These are phyloP conservation scores for Pseudocercospora vitis DNA, from an alignment of 2,329 filamentous ascomycete species.

Conservation along the genomic window DNA sequence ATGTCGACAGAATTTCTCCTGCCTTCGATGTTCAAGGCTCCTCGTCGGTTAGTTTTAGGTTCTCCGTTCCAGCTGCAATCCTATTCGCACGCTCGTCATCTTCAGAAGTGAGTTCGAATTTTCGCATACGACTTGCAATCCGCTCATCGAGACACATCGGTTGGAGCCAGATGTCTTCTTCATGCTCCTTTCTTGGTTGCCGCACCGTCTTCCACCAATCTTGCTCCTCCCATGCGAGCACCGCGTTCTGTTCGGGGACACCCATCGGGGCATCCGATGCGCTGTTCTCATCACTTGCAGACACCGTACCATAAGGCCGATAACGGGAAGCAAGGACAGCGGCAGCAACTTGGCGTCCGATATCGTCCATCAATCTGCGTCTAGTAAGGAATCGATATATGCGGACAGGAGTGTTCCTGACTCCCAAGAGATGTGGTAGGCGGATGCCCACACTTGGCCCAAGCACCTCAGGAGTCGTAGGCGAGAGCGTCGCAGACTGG, in stretches of 20 bases:
- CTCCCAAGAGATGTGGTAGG: conserved; percentile 89
- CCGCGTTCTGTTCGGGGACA: conserved; percentile 62
- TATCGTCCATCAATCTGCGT: conserved; percentile 78
- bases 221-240: conserved; percentile 69
- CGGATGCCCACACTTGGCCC: conserved; percentile 70
- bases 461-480: conserved; percentile 67
- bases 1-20: neutral
- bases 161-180: conserved; percentile 69
- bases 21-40: neutral
- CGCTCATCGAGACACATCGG: conserved; percentile 71
- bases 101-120: conserved; percentile 68
- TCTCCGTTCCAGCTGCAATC: conserved; percentile 29
- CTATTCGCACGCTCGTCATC: conserved; percentile 66
- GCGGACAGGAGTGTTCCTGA: conserved; percentile 83
- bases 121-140: conserved; percentile 75
- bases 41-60: neutral
- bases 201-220: conserved; percentile 83
- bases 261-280: conserved; percentile 31
- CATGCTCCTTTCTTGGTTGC: conserved; percentile 50
- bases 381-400: conserved; percentile 85
- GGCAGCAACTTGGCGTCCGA: conserved; percentile 84
- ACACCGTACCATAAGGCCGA: conserved; percentile 46
- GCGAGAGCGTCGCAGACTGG: conserved; percentile 61
- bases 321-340: conserved; percentile 65
- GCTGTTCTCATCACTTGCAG: conserved; percentile 23